Evolutionary conservation across 1,139 yeast genomes (phyloP), one percentile per base, ranked within the genome.

Genomic region (Kodamaea plutei): DNA sequence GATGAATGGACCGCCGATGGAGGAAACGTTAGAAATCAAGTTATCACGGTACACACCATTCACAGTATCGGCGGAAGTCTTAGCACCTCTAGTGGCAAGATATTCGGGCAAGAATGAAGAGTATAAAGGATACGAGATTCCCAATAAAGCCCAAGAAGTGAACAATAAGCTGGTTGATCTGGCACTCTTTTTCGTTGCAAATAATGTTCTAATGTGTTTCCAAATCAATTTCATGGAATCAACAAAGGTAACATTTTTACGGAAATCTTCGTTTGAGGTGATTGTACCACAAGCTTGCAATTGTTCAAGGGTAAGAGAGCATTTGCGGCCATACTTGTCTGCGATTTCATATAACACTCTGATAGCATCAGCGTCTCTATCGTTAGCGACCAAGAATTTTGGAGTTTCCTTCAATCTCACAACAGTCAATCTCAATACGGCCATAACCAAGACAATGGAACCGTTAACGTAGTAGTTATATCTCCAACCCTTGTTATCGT

Each of bases 1-100:
- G 26, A 76, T 52, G 10, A 74, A 41, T 6, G 84, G 83, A 7
- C 84, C 84, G 33, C 70, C 67, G 22, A 73, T 72, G 22, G 77
- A 67, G 16, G 65, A 61, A 19, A 68, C 61, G 41, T 71, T 72
- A 28, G 70, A 68, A 31, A 78, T 61, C 29, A 72, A 55, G 26
- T 72, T 68, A 49, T 77, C 73, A 44, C 79, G 56, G 52, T 76
- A 77, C n/a, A 62, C 59, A 15, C 64, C 57, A 28, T 45, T 48
- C 8, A 63, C 55, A 23, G 64, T 51, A 17, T 48, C 40, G 1
- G 61, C 61, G 9, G 65, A 49, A 7, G 58, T 54, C 20, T 56
- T 50, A 16, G 69, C 74, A 24, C 69, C 69, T 45, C 66, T 47
- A 9, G 65, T 50, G 13, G 61, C 60, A 28, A 64, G 52, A 40